These are phyloP conservation scores for Acanthamoeba culbertsoni DNA, from an alignment of 208 protist genomes.

Conservation along the genomic window DNA sequence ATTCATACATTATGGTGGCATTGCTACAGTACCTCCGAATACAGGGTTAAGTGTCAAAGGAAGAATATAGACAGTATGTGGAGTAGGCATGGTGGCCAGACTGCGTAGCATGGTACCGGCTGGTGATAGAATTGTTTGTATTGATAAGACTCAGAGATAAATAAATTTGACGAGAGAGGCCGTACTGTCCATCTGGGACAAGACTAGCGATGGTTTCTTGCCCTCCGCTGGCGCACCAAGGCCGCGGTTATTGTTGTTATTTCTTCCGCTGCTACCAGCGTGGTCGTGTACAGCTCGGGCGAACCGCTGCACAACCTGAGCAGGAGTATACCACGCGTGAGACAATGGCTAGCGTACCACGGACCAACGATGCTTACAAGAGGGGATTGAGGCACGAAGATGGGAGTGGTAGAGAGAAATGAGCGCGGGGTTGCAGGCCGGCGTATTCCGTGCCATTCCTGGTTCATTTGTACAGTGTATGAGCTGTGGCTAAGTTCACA, in stretches of 20 bases:
- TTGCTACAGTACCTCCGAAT: not conserved
- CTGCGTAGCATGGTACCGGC: not conserved
- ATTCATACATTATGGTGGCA: not conserved
- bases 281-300: not conserved
- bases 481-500: too few relatives aligned
- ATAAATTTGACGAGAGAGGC: not conserved
- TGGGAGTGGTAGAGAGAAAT: too few relatives aligned
- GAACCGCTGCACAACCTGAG: not conserved
- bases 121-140: not conserved
- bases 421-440: too few relatives aligned
- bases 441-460: too few relatives aligned
- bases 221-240: not conserved
- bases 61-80: not conserved
- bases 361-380: too few relatives aligned
- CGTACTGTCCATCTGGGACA: not conserved
- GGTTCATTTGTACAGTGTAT: too few relatives aligned
- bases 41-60: conserved; percentile 13
- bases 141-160: not conserved
- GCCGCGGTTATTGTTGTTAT: not conserved
- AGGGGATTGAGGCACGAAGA: too few relatives aligned
- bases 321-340: too few relatives aligned
- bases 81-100: conserved; percentile 18
- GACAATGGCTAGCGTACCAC: too few relatives aligned
- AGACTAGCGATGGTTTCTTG: not conserved
- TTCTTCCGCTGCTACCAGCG: not conserved